Conservation (phyloP, 306 rosid genomes). For the Prunus mira region DNA sequence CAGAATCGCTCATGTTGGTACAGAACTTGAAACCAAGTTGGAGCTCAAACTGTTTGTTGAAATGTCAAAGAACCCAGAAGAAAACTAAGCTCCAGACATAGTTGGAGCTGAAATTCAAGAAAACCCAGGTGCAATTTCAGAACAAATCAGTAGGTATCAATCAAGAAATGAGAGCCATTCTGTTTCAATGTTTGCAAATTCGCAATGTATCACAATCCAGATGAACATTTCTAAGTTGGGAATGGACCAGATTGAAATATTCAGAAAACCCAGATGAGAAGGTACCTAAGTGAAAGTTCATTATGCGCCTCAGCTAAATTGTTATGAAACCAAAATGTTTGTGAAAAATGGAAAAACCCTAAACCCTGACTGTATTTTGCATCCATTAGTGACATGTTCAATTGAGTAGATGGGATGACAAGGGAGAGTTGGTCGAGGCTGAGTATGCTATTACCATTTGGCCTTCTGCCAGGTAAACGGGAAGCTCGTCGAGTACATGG, state of each 20-base stretch:
- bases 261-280: neutral
- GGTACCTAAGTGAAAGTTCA: neutral
- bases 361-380: no score
- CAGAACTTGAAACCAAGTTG: neutral
- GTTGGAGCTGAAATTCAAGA: neutral
- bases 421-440: no score
- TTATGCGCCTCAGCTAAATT: no score
- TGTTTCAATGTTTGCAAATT: neutral
- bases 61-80: neutral
- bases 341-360: no score
- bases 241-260: no score
- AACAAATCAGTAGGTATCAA: neutral
- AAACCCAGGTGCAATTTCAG: neutral
- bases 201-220: neutral
- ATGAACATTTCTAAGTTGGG: neutral
- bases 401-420: no score
- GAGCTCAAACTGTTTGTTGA: neutral
- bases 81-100: neutral
- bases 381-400: no score
- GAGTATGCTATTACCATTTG: no score
- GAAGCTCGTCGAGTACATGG: no score
- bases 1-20: conserved; percentile 2
- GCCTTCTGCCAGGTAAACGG: no score
- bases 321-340: no score
- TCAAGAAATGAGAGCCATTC: neutral